Evolutionary conservation across 2,329 filamentous ascomycete genomes (phyloP), one percentile per base, ranked within the genome.

Genomic region (Pyrenochaeta sp.): DNA sequence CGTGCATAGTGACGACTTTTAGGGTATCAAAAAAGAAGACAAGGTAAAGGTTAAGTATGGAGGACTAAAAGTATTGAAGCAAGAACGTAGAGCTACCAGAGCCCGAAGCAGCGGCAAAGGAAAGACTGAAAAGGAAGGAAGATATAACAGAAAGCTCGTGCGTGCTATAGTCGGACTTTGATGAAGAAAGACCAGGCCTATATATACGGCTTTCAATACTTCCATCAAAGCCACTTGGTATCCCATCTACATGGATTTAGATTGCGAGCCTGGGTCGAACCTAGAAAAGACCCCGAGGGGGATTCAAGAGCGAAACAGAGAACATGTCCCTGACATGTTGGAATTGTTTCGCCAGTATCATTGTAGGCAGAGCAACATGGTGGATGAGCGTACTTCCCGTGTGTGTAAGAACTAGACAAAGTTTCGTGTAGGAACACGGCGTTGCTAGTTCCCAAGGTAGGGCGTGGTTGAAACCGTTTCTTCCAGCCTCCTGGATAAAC

Each of bases 81-180:
- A 38, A 11, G 48, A 60, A 44, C 14, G 31, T 47, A 32, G 53
- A 62, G 65, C 67, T 69, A 44, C 66, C 64, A 51, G 66, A 66
- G 65, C 66, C 30, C 45, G 23, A 41, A 58, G 52, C 60, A 65
- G 51, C 22, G 51, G 13, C 35, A 39, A 51, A 51, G 42, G 40
- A 48, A 51, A 51, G 29, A 45, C 45, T 29, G 32, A 39, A 52
- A 31, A 27, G 30, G 26, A 36, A 45, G 41, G 42, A 28, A 40
- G 38, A 35, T 46, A 35, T 45, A 28, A 19, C n/a, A 30, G 32
- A 13, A 36, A 49, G 44, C 41, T 27, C 29, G 35, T 44, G 31
- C 13, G 47, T 36, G 31, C 22, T 46, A 53, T 55, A 35, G 48
- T 47, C 50, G 22, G 28, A 41, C 15, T 36, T 47, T 34, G 37